A percentile compares a stretch with the other conserved stretches of the same genome.
These are phyloP conservation scores for Zygoascus hellenicus DNA, from an alignment of 1,139 yeast genomes.

Conservation along the genomic window DNA sequence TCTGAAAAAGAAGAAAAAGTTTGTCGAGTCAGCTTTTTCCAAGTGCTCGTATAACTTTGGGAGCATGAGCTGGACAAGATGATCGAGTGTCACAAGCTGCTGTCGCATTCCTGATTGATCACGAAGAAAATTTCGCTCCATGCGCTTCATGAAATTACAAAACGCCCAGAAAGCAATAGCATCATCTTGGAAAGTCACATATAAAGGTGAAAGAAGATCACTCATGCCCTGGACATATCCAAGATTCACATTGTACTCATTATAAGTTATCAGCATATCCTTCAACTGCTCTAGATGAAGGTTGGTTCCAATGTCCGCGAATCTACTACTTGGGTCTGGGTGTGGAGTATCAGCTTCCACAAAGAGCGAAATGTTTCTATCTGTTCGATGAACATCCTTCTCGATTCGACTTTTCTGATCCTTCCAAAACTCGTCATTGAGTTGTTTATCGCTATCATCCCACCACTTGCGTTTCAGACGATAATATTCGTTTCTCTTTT, in stretches of 20 bases:
- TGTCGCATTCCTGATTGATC: constrained; percentile 91
- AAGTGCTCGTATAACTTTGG: constrained; percentile 80
- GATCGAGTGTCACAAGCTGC: constrained; percentile 78
- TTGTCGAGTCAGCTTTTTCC: constrained; percentile 80
- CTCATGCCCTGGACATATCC: constrained; percentile 99
- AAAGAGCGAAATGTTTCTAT: constrained; percentile 65
- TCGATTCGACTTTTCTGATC: constrained; percentile 81
- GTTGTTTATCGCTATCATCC: constrained; percentile 52
- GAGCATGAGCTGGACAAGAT: constrained; percentile 78
- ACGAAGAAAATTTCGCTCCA: constrained; percentile 89
- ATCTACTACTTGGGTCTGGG: constrained; percentile 48
- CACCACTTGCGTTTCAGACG: constrained; percentile 65
- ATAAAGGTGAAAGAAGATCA: constrained; percentile 82
- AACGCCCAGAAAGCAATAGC: constrained; percentile 84
- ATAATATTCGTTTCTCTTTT: constrained; percentile 58
- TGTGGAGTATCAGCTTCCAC: constrained; percentile 46
- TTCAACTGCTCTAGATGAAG: constrained; percentile 67
- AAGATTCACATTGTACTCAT: constrained; percentile 71
- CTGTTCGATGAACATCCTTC: constrained; percentile 91
- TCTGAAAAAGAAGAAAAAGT: constrained; percentile 87
- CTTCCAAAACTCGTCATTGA: constrained; percentile 68
- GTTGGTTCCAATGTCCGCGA: constrained; percentile 49
- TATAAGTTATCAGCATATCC: constrained; percentile 78
- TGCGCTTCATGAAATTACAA: constrained; percentile 80
- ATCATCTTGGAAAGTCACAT: constrained; percentile 73